Evolutionary conservation across 108 stramenopile genomes (phyloP).

Genomic region (Nitzschia sp.): DNA sequence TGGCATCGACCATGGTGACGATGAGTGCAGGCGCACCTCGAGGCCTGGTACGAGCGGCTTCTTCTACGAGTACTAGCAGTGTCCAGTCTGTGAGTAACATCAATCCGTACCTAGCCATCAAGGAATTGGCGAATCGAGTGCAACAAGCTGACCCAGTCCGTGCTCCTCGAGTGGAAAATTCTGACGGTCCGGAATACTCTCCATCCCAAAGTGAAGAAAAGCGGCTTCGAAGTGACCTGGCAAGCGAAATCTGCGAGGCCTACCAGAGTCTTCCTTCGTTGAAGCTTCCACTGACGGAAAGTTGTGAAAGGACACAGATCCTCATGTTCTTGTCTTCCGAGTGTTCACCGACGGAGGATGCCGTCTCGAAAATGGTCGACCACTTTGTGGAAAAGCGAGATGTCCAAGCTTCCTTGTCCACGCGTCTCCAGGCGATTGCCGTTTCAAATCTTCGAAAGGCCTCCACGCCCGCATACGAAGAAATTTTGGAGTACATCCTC

Average conservation of each 20-base stretch:
- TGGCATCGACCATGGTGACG: conserved; percentile 1
- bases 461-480: conserved; percentile 59
- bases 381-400: background rate
- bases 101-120: background rate
- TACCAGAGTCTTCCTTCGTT: conserved; percentile 23
- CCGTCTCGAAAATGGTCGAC: background rate
- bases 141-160: conserved; percentile 8
- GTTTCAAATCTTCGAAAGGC: conserved; percentile 4
- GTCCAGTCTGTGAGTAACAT: no score
- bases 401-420: background rate
- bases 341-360: conserved; percentile 1
- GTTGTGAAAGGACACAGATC: conserved; percentile 14
- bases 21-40: background rate
- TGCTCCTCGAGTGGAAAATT: background rate
- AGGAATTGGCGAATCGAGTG: background rate
- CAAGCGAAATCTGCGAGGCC: conserved; percentile 6
- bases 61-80: background rate
- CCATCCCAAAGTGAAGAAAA: conserved; percentile 11
- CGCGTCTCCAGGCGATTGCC: background rate
- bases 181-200: background rate
- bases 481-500: conserved; percentile 47
- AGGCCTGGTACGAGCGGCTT: background rate
- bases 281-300: background rate
- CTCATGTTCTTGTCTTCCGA: conserved; percentile 5
- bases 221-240: conserved; percentile 15